Evolutionary conservation across 106 monocot genomes (phyloP).

Genomic region (Alisma plantagoaquatica): DNA sequence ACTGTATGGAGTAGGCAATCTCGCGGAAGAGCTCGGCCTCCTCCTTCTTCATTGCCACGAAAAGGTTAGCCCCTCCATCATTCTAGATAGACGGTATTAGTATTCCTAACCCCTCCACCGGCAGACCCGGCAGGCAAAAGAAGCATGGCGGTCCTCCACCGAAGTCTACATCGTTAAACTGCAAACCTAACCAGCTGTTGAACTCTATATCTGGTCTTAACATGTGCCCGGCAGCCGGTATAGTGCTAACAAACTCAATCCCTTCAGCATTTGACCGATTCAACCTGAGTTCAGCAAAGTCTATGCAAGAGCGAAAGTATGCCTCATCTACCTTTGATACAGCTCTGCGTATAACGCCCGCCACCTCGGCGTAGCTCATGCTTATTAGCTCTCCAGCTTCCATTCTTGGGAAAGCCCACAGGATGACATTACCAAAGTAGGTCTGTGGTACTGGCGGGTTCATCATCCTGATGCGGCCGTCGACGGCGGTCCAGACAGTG

Average conservation of each 20-base stretch:
- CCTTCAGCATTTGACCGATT: conserved; percentile 3
- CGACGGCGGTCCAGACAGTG: conserved; percentile 7
- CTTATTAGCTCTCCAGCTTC: background rate
- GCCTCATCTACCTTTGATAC: too few species aligned
- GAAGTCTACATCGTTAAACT: conserved; percentile 9
- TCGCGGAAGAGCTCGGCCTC: too few species aligned
- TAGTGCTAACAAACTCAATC: conserved; percentile 7
- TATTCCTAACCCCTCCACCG: conserved; percentile 4
- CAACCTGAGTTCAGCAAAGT: conserved; percentile 1
- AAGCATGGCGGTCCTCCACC: too few species aligned
- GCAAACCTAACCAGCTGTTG: too few species aligned
- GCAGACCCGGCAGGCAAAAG: conserved; percentile 1
- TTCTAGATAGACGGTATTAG: background rate
- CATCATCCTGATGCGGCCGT: too few species aligned
- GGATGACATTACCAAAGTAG: conserved; percentile 6
- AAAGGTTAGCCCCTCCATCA: conserved; percentile 2
- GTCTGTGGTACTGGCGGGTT: conserved; percentile 7
- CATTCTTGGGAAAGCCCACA: conserved; percentile 12
- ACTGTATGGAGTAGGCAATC: too few species aligned
- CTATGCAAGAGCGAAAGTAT: too few species aligned
- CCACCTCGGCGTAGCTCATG: conserved; percentile 4
- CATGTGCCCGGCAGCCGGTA: too few species aligned
- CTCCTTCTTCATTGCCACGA: too few species aligned
- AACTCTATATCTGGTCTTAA: too few species aligned
- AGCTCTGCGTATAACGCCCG: too few species aligned